Evolutionary conservation across 2,329 filamentous ascomycete genomes (phyloP).

Genomic region (Cladosporium sp.): DNA sequence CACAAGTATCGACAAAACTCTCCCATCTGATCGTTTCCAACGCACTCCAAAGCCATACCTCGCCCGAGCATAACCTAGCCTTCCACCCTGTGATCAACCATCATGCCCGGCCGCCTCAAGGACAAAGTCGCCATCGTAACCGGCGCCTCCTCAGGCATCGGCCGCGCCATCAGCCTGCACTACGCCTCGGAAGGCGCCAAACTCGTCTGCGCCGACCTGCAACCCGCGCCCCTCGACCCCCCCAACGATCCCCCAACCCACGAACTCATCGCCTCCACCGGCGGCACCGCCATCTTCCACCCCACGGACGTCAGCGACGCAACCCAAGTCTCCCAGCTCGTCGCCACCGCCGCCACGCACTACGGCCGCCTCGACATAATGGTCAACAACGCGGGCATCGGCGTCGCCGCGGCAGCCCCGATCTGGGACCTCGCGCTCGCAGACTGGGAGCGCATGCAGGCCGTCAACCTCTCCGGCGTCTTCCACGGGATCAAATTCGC

Average conservation of each 20-base stretch:
- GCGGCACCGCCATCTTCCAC: slow-evolving; percentile 32
- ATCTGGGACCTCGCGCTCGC: slow-evolving; percentile 44
- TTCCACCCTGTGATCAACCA: neutral
- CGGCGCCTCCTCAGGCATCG: slow-evolving; percentile 79
- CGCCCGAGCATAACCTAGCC: too few relatives aligned
- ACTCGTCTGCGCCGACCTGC: slow-evolving; percentile 26
- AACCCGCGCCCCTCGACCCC: slow-evolving; percentile 15
- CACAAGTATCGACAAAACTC: too few relatives aligned
- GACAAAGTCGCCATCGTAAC: slow-evolving; percentile 82
- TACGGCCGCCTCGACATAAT: slow-evolving; percentile 59
- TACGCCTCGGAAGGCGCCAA: slow-evolving; percentile 67
- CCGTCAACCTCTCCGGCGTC: slow-evolving; percentile 35
- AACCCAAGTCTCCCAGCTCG: slow-evolving; percentile 19
- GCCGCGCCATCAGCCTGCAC: slow-evolving; percentile 73
- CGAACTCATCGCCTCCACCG: slow-evolving; percentile 26
- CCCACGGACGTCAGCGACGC: slow-evolving; percentile 29
- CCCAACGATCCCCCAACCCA: slow-evolving; percentile 24
- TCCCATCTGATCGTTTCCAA: too few relatives aligned
- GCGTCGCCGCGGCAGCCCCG: slow-evolving; percentile 18
- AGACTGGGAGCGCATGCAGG: slow-evolving; percentile 38
- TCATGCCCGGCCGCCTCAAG: slow-evolving; percentile 47
- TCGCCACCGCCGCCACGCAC: slow-evolving; percentile 50
- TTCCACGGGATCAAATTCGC: slow-evolving; percentile 44
- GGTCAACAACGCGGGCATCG: slow-evolving; percentile 78
- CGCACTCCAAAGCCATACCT: too few relatives aligned